Evolutionary conservation across 2,329 filamentous ascomycete genomes (phyloP).

Genomic region (Aspergillus proliferans): DNA sequence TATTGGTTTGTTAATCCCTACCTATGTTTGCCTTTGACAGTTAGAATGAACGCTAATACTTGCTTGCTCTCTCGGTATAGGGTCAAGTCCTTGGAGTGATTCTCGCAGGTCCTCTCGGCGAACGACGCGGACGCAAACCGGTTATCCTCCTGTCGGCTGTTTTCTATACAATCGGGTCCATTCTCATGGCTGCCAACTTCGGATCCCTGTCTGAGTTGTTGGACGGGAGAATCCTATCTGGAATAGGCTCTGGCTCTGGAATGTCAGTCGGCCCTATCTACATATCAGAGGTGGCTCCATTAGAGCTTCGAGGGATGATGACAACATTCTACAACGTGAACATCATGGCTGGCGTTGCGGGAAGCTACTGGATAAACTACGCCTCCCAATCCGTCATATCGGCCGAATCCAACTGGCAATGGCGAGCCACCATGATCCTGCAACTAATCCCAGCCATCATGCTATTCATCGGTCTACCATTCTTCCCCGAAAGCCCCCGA

Average conservation of each 20-base stretch:
- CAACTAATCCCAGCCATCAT: constrained; percentile 14
- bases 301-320: constrained; percentile 53
- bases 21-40: background rate
- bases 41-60: background rate
- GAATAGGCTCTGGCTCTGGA: constrained; percentile 12
- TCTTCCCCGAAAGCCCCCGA: constrained; percentile 22
- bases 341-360: constrained; percentile 16
- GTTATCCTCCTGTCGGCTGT: constrained; percentile 12
- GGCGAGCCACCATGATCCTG: constrained; percentile 12
- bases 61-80: background rate
- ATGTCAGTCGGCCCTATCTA: constrained; percentile 63
- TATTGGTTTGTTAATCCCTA: constrained; percentile 7
- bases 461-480: constrained; percentile 14
- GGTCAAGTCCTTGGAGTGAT: constrained; percentile 13
- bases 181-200: constrained; percentile 15
- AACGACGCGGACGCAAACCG: constrained; percentile 14
- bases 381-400: constrained; percentile 10
- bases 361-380: constrained; percentile 18
- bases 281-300: constrained; percentile 77
- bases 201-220: constrained; percentile 13
- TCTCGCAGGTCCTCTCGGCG: constrained; percentile 11
- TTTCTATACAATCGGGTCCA: constrained; percentile 13
- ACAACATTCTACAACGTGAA: constrained; percentile 17
- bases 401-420: constrained; percentile 12
- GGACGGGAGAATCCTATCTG: constrained; percentile 12